Base-by-base conservation (phyloP, 1,139 yeast genomes). In the Blastobotrys illinoisensis region DNA sequence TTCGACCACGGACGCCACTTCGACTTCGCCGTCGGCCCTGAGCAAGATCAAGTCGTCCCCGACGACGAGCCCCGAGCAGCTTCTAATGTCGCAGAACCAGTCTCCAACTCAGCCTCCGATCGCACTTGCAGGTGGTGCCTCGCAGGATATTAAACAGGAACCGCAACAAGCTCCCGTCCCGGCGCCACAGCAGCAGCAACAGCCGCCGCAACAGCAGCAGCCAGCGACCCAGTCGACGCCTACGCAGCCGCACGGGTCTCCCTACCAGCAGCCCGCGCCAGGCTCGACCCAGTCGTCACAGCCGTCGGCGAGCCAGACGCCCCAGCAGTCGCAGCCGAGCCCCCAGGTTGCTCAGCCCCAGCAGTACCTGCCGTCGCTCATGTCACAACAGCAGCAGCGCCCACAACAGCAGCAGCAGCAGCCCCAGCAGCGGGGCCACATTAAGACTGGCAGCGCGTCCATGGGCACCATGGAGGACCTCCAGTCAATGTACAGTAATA, bases 101-200 rank as follows among this genome's bases (percentile, higher is more conserved):
- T 32, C 40, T n/a, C 40, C 40, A n/a, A 13, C 40, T n/a, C 40
- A 32, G 40, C 16, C 40, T n/a, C 40, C 40, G 26, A 20, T 18
- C 26, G 46, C 26, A 44, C 24, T 23, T 44, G 24, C 24, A 18
- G 46, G 24, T 23, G 46, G 24, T 44, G 26, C 24, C 24, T 44
- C 23, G 26, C 23, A 44, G 46, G 46, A 18, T 43, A 44, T n/a
- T 19, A 20, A 44, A 23, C 24, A 13, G 24, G 26, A 20, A 44
- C 23, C 46, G 24, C 23, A 20, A 44, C 23, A 20, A 9, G n/a
- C 23, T 18, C 16, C 44, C n/a, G n/a, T 14, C 44, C 44, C 23
- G 55, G 55, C n/a, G 16, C 58, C 19, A 51, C 62, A 9, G 44
- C 44, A 40, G 20, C 44, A 13, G 20, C 44, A 14, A 19, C 44